Evolutionary conservation across 352 stramenopile species (phyloP), one percentile per base, ranked within the genome.

Genomic region (Globisporangium solare): DNA sequence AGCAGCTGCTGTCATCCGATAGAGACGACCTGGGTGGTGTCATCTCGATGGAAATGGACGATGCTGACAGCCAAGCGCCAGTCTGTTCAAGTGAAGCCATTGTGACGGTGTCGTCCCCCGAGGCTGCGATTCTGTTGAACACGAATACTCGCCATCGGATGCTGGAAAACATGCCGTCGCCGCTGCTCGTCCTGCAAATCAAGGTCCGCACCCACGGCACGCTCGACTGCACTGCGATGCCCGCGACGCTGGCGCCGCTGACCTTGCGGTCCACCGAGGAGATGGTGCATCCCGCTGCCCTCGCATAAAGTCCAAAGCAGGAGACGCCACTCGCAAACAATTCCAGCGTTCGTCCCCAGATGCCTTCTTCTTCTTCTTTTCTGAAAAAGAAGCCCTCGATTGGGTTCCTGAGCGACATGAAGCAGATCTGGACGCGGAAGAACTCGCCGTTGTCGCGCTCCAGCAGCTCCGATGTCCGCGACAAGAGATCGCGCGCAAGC

Each of bases 381-480:
- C 10, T 35, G 10, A 35, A 35, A 6, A 35, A 35, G 7, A 35
- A 35, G 22, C 20, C 18, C 4, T 10, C 17, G 0, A 53, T 41
- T 3, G 45, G 57, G 11, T 62, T 68, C 14, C 49, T 65, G 14
- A 65, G 3, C 18, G 62, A 68, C 8, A 43, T 68, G 17, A 51
- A 55, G 27, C 50, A 54, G 14, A 61, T 65, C 20, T 39, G 64
- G 15, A 37, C 24, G 18, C 57, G 62, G 11, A 68, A 55, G 21
- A 58, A 42, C 46, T 49, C 32, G 8, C 35, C 46, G 17, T 17
- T 22, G 6, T 13, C 45, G 32, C 20, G 27, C 0, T 20, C 31
- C n/a, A 24, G 27, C 39, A 40, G 27, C 2, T 20, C 10, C n/a
- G 1, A 54, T 27, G 15, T 10, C 8, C 7, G 6, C 48, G 21